These are phyloP conservation scores for Phytophthora macrochlamydospora DNA, from an alignment of 352 stramenopile genomes.

Conservation along the genomic window DNA sequence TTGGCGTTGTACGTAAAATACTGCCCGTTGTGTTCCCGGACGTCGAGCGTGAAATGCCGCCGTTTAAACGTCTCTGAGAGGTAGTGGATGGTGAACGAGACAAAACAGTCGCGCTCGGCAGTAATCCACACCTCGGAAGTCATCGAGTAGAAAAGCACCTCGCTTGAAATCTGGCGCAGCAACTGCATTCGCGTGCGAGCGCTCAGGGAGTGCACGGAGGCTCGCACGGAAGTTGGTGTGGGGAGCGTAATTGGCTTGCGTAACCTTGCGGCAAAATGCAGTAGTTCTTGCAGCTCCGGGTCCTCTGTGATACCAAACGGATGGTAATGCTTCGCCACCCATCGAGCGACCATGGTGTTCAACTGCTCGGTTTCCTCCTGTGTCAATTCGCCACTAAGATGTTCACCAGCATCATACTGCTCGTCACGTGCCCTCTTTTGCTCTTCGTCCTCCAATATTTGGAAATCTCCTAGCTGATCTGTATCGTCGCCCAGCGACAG, in stretches of 20 bases:
- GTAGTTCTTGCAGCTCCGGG: conserved; percentile 49
- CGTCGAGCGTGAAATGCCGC: conserved; percentile 53
- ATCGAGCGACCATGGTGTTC: conserved; percentile 49
- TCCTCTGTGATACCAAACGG: conserved; percentile 51
- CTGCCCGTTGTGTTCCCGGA: conserved; percentile 47
- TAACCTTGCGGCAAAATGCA: conserved; percentile 43
- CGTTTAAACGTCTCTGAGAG: conserved; percentile 47
- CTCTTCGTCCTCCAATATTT: conserved; percentile 7
- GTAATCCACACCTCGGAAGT: conserved; percentile 55
- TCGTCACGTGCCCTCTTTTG: neutral
- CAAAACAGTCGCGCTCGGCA: conserved; percentile 45
- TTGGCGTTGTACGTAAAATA: conserved; percentile 45
- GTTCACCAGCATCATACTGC: neutral
- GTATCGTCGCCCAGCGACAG: neutral
- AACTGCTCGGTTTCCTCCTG: conserved; percentile 47
- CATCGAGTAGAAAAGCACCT: conserved; percentile 56
- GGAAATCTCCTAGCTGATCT: conserved; percentile 5
- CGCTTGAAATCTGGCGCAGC: conserved; percentile 47
- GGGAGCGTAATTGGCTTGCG: conserved; percentile 42
- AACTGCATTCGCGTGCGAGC: conserved; percentile 46
- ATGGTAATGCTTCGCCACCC: conserved; percentile 56
- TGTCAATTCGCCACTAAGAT: conserved; percentile 25
- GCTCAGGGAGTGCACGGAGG: conserved; percentile 50
- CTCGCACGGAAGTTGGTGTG: conserved; percentile 41
- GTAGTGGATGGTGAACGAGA: conserved; percentile 57